phyloP scores from a whole-genome alignment of 2,329 filamentous ascomycete genomes.

The Ophiostoma populinum region DNA sequence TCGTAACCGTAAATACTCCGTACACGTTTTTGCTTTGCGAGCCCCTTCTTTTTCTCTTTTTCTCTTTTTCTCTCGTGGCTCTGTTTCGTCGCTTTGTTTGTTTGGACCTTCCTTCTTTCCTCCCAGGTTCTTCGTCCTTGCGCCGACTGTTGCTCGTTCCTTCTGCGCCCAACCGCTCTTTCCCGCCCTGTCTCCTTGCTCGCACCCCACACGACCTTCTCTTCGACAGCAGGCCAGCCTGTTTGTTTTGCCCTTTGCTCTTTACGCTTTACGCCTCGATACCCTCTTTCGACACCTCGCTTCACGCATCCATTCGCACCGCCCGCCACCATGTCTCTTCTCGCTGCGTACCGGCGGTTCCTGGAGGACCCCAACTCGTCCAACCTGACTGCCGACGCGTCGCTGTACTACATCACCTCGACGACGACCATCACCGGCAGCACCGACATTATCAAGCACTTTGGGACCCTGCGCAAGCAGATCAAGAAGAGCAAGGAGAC shows the following conservation, averaged over 20 bases:
- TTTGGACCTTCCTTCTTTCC: no score
- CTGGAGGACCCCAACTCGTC: constrained; percentile 47
- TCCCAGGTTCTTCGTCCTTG: no score
- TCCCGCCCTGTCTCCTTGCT: no score
- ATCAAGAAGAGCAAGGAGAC: constrained; percentile 73
- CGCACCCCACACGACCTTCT: no score
- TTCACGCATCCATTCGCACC: not conserved
- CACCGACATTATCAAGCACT: constrained; percentile 67
- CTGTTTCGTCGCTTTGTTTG: no score
- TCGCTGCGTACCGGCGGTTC: constrained; percentile 52
- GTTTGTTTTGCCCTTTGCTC: no score
- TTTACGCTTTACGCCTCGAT: no score
- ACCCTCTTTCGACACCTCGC: not conserved
- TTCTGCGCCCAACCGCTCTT: no score
- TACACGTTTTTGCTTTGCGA: not conserved
- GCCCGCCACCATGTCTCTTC: constrained; percentile 26
- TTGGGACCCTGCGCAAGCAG: constrained; percentile 51
- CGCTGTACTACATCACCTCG: constrained; percentile 79
- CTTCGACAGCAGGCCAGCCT: no score
- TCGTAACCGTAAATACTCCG: no score
- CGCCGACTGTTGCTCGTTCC: no score
- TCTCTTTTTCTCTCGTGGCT: not conserved
- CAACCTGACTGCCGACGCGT: constrained; percentile 45
- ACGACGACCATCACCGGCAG: constrained; percentile 56
- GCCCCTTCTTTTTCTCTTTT: not conserved